Evolutionary conservation across 2,329 filamentous ascomycete genomes (phyloP), one percentile per base, ranked within the genome.

Genomic region (Tolypocladium guangdongense): DNA sequence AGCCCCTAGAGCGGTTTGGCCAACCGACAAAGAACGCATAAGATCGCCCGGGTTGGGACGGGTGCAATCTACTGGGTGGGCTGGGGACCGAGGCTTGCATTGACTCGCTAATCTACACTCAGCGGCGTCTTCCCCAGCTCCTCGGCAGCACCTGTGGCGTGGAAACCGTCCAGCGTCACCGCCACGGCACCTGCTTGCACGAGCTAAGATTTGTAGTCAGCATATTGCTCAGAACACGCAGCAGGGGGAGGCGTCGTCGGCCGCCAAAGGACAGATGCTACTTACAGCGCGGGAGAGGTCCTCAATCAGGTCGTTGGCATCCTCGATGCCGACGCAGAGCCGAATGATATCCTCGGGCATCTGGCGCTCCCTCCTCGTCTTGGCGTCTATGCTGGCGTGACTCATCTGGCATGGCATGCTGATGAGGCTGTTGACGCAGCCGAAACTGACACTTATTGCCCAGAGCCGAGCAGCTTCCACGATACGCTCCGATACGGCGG

Each of bases 361-460:
- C 59, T 92, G 86, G 58, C 91, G 81, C 73, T 95, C 90, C 63
- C 83, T 78, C 61, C 93, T 79, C 51, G 91, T 97, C 75, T 96
- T 95, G 55, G 90, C 88, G 66, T 97, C 93, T 65, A 99, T 99
- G 67, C 90, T 96, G 39, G 93, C 93, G 71, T 99, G 93, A 72
- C 92, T 97, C 95, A 99, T 99, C 64, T 92, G 90, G 74, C 93
- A 99, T 10, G 93, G 92, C 92, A 99, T 96, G 74, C 91, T 96
- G 71, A 99, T 99, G 68, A 99, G 75, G 67, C 89, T 95, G 75
- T 99, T 99, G 60, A 99, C 93, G 68, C 93, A 97, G 49, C 93
- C 93, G 67, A 99, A 99, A 65, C 90, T 96, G 55, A 99, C 93
- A 60, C 88, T 95, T 62, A 99, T 99, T 36, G 88, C 90, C 84